These are phyloP conservation scores for Alloteropsis angusta DNA, from an alignment of 202 grass and related monocot species.

Conservation along the genomic window DNA sequence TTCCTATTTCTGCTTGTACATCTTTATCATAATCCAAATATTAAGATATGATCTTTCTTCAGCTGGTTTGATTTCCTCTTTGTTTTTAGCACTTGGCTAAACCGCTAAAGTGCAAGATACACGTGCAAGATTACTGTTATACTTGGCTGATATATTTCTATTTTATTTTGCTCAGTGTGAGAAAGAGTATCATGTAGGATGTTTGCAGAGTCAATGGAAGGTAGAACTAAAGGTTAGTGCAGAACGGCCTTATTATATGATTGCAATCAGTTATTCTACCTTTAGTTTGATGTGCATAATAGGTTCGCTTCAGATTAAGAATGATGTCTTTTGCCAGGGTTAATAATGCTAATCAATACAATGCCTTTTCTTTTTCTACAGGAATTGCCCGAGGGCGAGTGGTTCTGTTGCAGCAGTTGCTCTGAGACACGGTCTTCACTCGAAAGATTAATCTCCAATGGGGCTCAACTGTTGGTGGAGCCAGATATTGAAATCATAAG, in stretches of 20 bases:
- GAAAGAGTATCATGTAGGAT: slow-evolving; percentile 95
- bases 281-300: slow-evolving; percentile 15
- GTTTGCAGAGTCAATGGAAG: slow-evolving; percentile 57
- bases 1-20: slow-evolving; percentile 20
- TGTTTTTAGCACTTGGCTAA: background rate
- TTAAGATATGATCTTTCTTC: background rate
- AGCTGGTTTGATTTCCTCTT: background rate
- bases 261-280: background rate
- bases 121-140: background rate
- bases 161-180: slow-evolving; percentile 56
- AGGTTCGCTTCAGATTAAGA: background rate
- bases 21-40: background rate
- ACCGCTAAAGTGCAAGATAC: background rate
- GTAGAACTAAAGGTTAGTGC: slow-evolving; percentile 74
- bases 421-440: slow-evolving; percentile 51
- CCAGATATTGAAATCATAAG: slow-evolving; percentile 70
- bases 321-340: background rate
- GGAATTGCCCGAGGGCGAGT: slow-evolving; percentile 90
- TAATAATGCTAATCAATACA: background rate
- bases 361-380: slow-evolving; percentile 34
- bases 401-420: slow-evolving; percentile 74
- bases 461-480: slow-evolving; percentile 30
- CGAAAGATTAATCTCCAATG: slow-evolving; percentile 56
- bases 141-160: slow-evolving; percentile 4
- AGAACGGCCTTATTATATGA: background rate